Percentiles rank a stretch among this genome's conserved stretches.
phyloP scores from a whole-genome alignment of 176 grass and related monocot genomes.

The Rhynchospora pubera region DNA sequence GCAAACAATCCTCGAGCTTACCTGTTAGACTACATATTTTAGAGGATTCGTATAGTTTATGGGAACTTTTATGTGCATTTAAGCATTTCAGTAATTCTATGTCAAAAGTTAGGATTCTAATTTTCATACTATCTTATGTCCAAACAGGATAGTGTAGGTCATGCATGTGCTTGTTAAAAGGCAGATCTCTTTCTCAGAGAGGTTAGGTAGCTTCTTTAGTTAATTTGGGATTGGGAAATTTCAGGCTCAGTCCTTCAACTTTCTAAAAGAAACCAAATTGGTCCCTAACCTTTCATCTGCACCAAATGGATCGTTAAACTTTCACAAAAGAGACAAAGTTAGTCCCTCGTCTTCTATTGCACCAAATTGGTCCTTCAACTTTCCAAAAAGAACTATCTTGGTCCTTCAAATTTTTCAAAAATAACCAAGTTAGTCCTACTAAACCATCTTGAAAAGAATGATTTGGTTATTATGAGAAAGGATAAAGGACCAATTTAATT shows the following conservation, averaged over 20 bases:
- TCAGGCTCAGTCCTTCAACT: neutral
- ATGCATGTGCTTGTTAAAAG: neutral
- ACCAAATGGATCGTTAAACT: neutral
- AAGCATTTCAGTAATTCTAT: neutral
- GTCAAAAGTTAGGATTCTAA: neutral
- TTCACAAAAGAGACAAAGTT: neutral
- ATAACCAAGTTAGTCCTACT: neutral
- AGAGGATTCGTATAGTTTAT: neutral
- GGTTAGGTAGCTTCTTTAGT: neutral
- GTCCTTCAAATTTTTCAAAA: neutral
- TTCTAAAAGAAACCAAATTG: neutral
- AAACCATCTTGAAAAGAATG: neutral
- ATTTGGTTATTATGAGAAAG: neutral
- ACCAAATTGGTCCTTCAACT: neutral
- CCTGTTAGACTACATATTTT: neutral
- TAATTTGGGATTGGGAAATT: neutral
- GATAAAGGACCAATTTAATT: neutral
- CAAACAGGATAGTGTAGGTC: neutral
- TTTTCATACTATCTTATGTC: neutral
- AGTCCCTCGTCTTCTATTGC: neutral
- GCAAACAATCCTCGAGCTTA: conserved; percentile 73
- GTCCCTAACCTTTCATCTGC: neutral
- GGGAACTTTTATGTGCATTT: neutral
- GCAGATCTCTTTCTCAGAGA: neutral
- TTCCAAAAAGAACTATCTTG: neutral